Base-by-base conservation (phyloP, 2,329 filamentous ascomycete species). In the Verticillium nonalfalfae region DNA sequence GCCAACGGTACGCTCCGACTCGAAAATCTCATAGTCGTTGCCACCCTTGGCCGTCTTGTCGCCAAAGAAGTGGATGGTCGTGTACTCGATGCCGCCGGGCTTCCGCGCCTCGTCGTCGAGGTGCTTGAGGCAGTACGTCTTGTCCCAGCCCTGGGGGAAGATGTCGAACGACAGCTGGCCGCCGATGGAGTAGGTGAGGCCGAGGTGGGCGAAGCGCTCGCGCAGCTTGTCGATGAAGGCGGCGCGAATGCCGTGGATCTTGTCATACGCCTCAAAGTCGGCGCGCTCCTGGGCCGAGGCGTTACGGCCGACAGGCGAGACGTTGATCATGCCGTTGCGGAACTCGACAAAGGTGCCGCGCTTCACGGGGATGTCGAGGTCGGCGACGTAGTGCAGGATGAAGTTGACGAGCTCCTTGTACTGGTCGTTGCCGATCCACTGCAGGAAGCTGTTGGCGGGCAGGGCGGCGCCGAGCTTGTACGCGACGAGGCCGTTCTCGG, bases 161-260 rank as follows among this genome's bases (percentile, higher is more conserved):
- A 98, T 90, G 73, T 99, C 95, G 76, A 99, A 99, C 63, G 93
- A 97, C 77, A 99, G 97, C 74, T 97, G 92, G 59, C 95, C 95
- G 69, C 95, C 95, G 70, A 99, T 96, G 65, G 92, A 94, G 82
- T 90, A 97, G 85, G 91, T 97, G 70, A 98, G 81, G 39, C 91
- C 92, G 65, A 91, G 80, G 75, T 97, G 87, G 1, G 86, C 84
- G 76, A 99, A 98, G 69, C 88, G 84, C 77, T 93, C 87, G 78
- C 86, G 89, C 71, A 98, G 81, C 65, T 83, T 85, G 66, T 81
- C 83, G 62, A 98, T 90, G 72, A 99, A 88, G 70, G 83, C 88
- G 70, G 85, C 83, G 66, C 95, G 84, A 63, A 97, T 84, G 69
- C 90, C 86, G 75, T 93, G 85, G 72, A 86, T 79, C 72, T 89